Conservation (phyloP, 2,329 filamentous ascomycete species). For the Endothia cerciana region DNA sequence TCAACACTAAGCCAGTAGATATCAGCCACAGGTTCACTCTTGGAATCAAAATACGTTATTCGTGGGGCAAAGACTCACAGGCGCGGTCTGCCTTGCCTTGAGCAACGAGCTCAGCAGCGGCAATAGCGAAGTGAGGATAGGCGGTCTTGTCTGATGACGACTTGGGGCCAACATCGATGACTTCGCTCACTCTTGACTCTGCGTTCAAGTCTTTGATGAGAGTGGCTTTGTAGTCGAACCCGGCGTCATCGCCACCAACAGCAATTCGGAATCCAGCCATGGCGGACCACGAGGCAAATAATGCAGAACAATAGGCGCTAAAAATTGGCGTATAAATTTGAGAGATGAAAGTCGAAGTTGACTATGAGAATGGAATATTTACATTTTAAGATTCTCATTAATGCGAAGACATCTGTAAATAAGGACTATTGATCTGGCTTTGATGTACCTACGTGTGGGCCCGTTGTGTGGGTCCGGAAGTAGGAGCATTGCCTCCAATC, state of each 20-base stretch:
- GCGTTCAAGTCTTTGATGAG: conserved; percentile 74
- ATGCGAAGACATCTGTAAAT: neutral
- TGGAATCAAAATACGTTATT: neutral
- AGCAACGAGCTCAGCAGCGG: conserved; percentile 67
- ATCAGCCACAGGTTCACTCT: neutral
- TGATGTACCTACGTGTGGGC: neutral
- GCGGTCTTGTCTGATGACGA: conserved; percentile 73
- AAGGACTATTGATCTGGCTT: neutral
- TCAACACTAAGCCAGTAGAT: conserved; percentile 54
- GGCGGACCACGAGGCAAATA: neutral
- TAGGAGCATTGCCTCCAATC: neutral
- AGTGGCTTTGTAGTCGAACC: conserved; percentile 76
- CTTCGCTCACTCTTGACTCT: conserved; percentile 66
- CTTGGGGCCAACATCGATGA: conserved; percentile 76
- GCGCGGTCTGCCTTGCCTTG: conserved; percentile 74
- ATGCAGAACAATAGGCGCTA: neutral
- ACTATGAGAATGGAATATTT: neutral
- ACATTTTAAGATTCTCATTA: neutral
- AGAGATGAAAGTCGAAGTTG: neutral
- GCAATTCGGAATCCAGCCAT: conserved; percentile 24
- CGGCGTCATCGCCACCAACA: conserved; percentile 60
- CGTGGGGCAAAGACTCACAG: neutral
- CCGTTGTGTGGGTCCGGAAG: neutral
- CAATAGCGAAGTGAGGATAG: conserved; percentile 78
- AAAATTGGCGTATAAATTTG: neutral